Evolutionary conservation across 192 early-diverging fungal genomes (phyloP).

Genomic region (Umbelopsis vinacea): DNA sequence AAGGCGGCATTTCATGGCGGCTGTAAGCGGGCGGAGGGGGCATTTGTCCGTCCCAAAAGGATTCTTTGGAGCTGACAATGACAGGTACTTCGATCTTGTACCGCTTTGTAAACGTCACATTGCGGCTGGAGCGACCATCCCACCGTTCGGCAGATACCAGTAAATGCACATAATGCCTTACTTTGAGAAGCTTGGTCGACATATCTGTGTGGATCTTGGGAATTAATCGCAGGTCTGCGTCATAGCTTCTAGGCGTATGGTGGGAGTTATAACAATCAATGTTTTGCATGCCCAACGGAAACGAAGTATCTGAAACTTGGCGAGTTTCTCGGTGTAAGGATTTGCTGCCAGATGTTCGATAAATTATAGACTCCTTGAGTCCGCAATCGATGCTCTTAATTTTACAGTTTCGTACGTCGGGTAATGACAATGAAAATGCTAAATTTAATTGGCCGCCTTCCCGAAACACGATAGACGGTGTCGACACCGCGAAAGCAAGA

Average conservation of each 20-base stretch:
- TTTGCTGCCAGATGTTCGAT: slow-evolving; percentile 7
- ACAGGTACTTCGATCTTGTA: slow-evolving; percentile 9
- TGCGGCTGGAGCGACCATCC: neutral
- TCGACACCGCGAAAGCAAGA: neutral
- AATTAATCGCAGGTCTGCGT: slow-evolving; percentile 3
- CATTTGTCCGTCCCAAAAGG: neutral
- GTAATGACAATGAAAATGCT: neutral
- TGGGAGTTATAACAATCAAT: neutral
- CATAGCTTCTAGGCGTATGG: neutral
- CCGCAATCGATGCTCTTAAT: slow-evolving; percentile 5
- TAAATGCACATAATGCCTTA: neutral
- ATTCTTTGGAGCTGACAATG: slow-evolving; percentile 18
- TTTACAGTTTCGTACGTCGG: neutral
- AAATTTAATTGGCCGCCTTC: slow-evolving; percentile 1
- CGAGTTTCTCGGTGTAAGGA: neutral
- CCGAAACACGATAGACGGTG: neutral
- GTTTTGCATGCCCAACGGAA: slow-evolving; percentile 6
- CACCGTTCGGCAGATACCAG: neutral
- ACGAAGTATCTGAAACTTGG: slow-evolving; percentile 7
- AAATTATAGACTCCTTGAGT: neutral
- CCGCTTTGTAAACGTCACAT: neutral
- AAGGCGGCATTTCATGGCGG: neutral
- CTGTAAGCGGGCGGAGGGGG: neutral
- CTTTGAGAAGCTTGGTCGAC: slow-evolving; percentile 10
- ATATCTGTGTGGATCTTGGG: slow-evolving; percentile 21